phyloP scores from a whole-genome alignment of 2,329 filamentous ascomycete species.

The Fusarium neocosmosporiellum region DNA sequence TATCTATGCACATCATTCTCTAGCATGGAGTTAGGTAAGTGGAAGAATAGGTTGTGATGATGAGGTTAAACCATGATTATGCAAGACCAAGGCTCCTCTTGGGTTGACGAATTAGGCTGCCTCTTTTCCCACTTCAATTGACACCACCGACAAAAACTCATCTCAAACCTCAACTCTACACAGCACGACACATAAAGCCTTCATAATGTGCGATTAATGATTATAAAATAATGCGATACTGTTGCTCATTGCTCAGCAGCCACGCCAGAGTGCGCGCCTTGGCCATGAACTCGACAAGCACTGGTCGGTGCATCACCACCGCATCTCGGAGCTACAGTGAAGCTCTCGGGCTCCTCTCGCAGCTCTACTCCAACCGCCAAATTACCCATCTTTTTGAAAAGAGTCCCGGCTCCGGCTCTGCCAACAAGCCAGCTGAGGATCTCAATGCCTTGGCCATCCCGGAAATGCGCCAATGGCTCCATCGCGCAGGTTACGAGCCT shows the following conservation, averaged over 20 bases:
- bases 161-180: not conserved
- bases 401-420: constrained; percentile 38
- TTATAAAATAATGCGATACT: not conserved
- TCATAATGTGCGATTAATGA: not conserved
- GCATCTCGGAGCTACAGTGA: constrained; percentile 63
- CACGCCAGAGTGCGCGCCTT: constrained; percentile 2
- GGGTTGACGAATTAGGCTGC: not conserved
- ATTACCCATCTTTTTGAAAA: constrained; percentile 63
- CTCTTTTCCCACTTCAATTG: not conserved
- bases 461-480: constrained; percentile 84
- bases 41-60: not conserved
- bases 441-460: constrained; percentile 81
- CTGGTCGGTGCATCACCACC: constrained; percentile 23
- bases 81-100: not conserved
- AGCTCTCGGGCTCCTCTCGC: constrained; percentile 79
- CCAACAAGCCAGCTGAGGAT: constrained; percentile 54
- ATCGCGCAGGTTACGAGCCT: constrained; percentile 76
- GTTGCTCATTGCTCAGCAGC: not conserved
- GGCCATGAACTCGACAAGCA: constrained; percentile 1
- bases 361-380: constrained; percentile 82
- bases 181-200: not conserved
- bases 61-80: not conserved
- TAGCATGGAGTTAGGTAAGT: not conserved
- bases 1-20: not conserved
- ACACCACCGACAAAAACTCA: not conserved